These are phyloP conservation scores for Megacollybia platyphylla DNA, from an alignment of 1,284 basidiomycete genomes.

Conservation along the genomic window DNA sequence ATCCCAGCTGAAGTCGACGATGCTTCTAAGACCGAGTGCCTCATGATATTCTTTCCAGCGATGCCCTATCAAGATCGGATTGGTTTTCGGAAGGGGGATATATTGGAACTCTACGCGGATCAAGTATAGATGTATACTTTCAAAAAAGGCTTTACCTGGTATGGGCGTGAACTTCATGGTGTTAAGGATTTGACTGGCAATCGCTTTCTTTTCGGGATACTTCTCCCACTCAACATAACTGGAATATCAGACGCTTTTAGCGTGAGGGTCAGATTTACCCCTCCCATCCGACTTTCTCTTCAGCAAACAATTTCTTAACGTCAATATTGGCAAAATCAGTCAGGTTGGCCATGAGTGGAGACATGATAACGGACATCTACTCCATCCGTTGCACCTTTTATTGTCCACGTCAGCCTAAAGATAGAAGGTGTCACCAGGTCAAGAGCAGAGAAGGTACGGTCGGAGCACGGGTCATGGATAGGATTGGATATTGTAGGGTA, in stretches of 20 bases:
- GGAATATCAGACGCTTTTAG: background rate
- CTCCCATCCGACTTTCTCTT: conserved; percentile 20
- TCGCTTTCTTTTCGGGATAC: conserved; percentile 27
- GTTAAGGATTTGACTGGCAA: conserved; percentile 25
- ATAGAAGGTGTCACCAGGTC: no score
- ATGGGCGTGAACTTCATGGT: conserved; percentile 26
- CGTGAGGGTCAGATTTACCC: conserved; percentile 13
- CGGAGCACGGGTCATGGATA: no score
- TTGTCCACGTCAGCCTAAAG: no score
- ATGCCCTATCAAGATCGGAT: conserved; percentile 35
- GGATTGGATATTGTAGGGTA: no score
- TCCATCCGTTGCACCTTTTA: no score
- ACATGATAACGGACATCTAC: no score
- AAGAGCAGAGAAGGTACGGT: no score
- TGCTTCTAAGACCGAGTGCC: conserved; percentile 29
- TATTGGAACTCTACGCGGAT: conserved; percentile 30
- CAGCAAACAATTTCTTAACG: conserved; percentile 12
- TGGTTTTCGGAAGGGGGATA: conserved; percentile 35
- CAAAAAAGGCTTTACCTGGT: conserved; percentile 18
- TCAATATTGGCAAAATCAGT: background rate
- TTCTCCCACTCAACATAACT: conserved; percentile 39
- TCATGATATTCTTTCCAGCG: conserved; percentile 46
- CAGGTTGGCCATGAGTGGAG: background rate
- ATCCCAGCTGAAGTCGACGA: conserved; percentile 41
- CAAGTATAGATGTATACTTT: background rate